Percentiles rank a stretch among this genome's conserved stretches.
These are phyloP conservation scores for Zoysia pacifica DNA, from an alignment of 176 grass and related monocot genomes.

Conservation along the genomic window DNA sequence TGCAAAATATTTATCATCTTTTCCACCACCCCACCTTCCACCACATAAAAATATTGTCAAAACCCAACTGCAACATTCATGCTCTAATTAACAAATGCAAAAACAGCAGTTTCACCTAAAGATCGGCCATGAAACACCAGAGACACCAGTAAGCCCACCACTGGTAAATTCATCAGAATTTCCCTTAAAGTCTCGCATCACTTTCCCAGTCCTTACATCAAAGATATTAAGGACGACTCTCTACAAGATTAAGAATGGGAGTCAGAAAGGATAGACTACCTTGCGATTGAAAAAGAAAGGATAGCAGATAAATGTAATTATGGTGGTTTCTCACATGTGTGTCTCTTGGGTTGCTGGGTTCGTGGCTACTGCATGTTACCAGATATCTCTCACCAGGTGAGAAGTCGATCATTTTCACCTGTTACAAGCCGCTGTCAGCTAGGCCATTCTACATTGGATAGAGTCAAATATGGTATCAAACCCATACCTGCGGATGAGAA, in stretches of 20 bases:
- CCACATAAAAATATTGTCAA: slow-evolving; percentile 48
- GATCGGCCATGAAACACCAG: slow-evolving; percentile 89
- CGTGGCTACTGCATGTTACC: slow-evolving; percentile 86
- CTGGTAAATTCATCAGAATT: slow-evolving; percentile 75
- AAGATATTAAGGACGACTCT: slow-evolving; percentile 85
- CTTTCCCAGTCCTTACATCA: slow-evolving; percentile 86
- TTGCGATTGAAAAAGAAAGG: neutral
- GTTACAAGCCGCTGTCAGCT: slow-evolving; percentile 44
- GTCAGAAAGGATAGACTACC: slow-evolving; percentile 11
- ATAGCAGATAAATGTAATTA: slow-evolving; percentile 4
- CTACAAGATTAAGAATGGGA: slow-evolving; percentile 40
- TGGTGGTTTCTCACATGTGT: slow-evolving; percentile 62
- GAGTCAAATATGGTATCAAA: slow-evolving; percentile 11
- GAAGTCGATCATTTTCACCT: slow-evolving; percentile 95
- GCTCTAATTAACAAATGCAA: slow-evolving; percentile 6
- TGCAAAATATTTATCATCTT: slow-evolving; percentile 93
- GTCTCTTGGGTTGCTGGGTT: slow-evolving; percentile 89
- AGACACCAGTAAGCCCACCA: slow-evolving; percentile 64
- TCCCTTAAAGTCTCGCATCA: slow-evolving; percentile 93
- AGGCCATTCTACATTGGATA: slow-evolving; percentile 1
- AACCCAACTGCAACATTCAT: neutral
- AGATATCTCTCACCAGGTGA: slow-evolving; percentile 87
- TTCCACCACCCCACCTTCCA: slow-evolving; percentile 81
- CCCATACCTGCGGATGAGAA: slow-evolving; percentile 67
- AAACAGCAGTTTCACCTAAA: slow-evolving; percentile 54